Evolutionary conservation across 495 filamentous ascomycete genomes (phyloP).

Genomic region (Annulohypoxylon bovei): DNA sequence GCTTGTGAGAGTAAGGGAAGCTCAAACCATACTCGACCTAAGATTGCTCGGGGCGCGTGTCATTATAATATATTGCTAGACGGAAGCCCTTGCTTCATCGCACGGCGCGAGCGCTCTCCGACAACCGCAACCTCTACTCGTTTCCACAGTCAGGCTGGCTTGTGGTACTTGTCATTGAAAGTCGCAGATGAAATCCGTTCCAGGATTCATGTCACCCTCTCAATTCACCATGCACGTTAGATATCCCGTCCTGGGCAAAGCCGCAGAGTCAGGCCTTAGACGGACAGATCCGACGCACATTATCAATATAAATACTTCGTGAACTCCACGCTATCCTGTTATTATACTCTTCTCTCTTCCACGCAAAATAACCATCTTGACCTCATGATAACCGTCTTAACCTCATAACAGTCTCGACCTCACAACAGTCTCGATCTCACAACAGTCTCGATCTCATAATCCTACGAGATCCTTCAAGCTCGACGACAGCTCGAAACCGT

Average conservation of each 20-base stretch:
- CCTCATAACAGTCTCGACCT: background rate
- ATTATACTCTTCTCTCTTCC: background rate
- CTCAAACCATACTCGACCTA: background rate
- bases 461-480: background rate
- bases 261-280: background rate
- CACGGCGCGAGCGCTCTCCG: background rate
- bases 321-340: background rate
- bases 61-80: background rate
- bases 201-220: background rate
- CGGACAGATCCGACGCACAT: background rate
- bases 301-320: background rate
- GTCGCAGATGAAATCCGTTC: background rate
- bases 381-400: background rate
- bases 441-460: background rate
- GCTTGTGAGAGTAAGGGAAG: background rate
- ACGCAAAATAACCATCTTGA: background rate
- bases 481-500: background rate
- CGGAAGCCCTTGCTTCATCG: background rate
- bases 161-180: background rate
- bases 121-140: background rate
- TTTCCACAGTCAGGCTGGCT: background rate
- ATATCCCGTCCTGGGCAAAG: background rate
- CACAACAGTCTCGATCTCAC: background rate
- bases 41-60: background rate
- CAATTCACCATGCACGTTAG: background rate